phyloP scores from a whole-genome alignment of 495 filamentous ascomycete genomes.

The Friedmanniomyces endolithicus region DNA sequence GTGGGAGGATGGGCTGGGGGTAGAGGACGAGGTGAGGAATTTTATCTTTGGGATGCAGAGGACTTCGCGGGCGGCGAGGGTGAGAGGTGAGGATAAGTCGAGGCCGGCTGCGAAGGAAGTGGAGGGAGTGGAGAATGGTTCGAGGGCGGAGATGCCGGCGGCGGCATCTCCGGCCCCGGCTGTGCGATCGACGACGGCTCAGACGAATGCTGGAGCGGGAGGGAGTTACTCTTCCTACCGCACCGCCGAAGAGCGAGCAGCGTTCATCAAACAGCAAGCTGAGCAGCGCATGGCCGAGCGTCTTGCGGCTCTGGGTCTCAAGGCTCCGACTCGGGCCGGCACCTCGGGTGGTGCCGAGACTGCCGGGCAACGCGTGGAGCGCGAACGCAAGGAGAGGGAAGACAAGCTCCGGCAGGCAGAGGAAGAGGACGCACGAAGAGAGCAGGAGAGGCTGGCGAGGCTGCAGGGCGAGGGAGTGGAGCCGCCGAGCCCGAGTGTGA shows the following conservation, averaged over 20 bases:
- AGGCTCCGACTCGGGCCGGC: conserved; percentile 53
- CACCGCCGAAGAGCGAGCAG: conserved; percentile 83
- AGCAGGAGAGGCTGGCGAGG: conserved; percentile 73
- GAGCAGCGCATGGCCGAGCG: conserved; percentile 97
- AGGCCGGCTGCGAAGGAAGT: neutral
- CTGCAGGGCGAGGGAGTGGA: conserved; percentile 69
- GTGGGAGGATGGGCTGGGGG: conserved; percentile 94
- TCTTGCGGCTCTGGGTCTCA: conserved; percentile 84
- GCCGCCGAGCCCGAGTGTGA: conserved; percentile 37
- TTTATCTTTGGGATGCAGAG: conserved; percentile 95
- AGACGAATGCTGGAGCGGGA: conserved; percentile 35
- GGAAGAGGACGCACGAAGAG: conserved; percentile 86
- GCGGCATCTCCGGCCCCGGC: no score
- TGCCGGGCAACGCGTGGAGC: conserved; percentile 69
- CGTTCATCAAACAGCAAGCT: conserved; percentile 92
- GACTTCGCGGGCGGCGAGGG: conserved; percentile 58
- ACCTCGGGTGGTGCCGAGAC: conserved; percentile 47
- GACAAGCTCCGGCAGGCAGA: conserved; percentile 79
- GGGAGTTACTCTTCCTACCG: conserved; percentile 61
- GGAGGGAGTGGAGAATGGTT: neutral
- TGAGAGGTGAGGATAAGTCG: conserved; percentile 61
- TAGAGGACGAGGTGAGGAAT: conserved; percentile 90
- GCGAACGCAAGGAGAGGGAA: conserved; percentile 76
- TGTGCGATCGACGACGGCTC: no score
- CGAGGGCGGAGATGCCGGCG: conserved; percentile 5